phyloP scores from a whole-genome alignment of 345 rosid genomes.

The Isatis tinctoria region DNA sequence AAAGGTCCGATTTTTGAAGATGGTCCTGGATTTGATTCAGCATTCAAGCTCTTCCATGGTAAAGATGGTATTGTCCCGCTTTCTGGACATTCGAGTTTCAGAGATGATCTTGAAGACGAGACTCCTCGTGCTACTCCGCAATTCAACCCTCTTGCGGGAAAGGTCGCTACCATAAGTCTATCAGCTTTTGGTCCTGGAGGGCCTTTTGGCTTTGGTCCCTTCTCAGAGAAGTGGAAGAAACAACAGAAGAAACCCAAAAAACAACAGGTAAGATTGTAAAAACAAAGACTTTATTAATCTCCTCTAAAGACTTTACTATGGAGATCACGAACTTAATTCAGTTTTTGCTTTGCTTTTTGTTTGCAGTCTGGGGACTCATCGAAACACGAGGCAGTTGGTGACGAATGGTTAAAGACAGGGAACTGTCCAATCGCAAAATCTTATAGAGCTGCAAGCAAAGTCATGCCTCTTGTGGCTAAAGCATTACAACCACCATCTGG shows the following conservation, averaged over 20 bases:
- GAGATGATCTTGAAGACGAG: conserved; percentile 13
- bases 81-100: conserved; percentile 35
- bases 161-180: conserved; percentile 75
- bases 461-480: conserved; percentile 68
- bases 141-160: conserved; percentile 67
- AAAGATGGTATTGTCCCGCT: conserved; percentile 84
- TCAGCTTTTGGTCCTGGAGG: conserved; percentile 74
- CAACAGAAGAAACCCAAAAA: conserved; percentile 58
- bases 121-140: conserved; percentile 43
- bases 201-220: conserved; percentile 69
- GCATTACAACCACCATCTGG: conserved; percentile 64
- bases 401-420: conserved; percentile 75
- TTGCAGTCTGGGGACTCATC: conserved; percentile 49
- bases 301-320: background rate
- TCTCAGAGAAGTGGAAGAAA: conserved; percentile 61
- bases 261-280: conserved; percentile 47
- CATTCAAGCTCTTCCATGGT: conserved; percentile 83
- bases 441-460: conserved; percentile 62
- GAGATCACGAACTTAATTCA: background rate
- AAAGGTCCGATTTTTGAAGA: conserved; percentile 94
- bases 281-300: background rate
- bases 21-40: conserved; percentile 66
- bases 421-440: conserved; percentile 92
- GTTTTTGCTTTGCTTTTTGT: background rate
- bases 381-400: conserved; percentile 66